Conservation (phyloP, 371 early-diverging fungal species). For the Zopfochytrium polystomum region DNA sequence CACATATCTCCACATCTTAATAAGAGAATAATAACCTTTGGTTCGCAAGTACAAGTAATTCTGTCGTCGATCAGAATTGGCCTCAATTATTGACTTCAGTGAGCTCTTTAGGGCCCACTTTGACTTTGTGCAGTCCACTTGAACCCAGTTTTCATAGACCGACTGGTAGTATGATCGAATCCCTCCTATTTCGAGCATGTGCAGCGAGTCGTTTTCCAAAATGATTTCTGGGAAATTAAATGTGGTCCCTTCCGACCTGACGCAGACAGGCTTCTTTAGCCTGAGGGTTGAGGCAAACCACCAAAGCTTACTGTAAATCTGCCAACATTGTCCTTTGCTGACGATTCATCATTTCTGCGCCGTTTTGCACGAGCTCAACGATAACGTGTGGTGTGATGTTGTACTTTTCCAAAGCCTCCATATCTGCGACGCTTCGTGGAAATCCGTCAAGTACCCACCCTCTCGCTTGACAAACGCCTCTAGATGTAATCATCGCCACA, state of each 20-base stretch:
- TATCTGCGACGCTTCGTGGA: constrained; percentile 41
- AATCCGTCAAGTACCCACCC: constrained; percentile 54
- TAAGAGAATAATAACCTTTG: constrained; percentile 19
- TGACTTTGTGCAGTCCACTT: constrained; percentile 31
- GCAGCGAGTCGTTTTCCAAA: constrained; percentile 11
- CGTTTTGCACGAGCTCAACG: constrained; percentile 33
- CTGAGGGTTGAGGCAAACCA: too few relatives aligned
- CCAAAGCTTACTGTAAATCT: too few relatives aligned
- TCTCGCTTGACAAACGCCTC: constrained; percentile 35
- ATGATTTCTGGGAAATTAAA: constrained; percentile 24
- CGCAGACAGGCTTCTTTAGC: too few relatives aligned
- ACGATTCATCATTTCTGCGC: too few relatives aligned
- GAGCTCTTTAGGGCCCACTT: constrained; percentile 46
- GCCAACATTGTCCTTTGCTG: too few relatives aligned
- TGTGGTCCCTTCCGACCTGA: not conserved
- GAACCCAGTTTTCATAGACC: constrained; percentile 39
- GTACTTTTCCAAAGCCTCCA: constrained; percentile 33
- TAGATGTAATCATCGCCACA: constrained; percentile 30
- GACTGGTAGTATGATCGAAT: constrained; percentile 23
- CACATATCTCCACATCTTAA: not conserved
- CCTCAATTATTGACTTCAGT: constrained; percentile 14
- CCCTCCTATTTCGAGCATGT: constrained; percentile 14
- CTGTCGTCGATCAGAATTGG: constrained; percentile 33
- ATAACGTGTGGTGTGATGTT: constrained; percentile 43
- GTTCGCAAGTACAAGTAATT: constrained; percentile 36